Percentiles rank a stretch among this genome's conserved stretches.
Evolutionary conservation across 2,329 filamentous ascomycete genomes (phyloP).

Genomic region (Cytospora piceae): DNA sequence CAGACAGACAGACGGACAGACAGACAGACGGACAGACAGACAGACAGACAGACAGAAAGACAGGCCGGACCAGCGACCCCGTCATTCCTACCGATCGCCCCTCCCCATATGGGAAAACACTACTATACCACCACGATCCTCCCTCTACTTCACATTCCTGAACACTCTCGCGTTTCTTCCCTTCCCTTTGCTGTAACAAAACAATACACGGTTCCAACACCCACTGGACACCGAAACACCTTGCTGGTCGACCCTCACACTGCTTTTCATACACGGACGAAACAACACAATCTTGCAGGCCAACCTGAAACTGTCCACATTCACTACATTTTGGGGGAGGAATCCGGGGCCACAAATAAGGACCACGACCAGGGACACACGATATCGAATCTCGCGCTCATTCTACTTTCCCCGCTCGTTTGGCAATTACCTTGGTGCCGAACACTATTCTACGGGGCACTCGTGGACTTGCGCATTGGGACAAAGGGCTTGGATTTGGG

Average conservation of each 20-base stretch:
- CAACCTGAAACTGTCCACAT: not conserved
- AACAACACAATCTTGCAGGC: not conserved
- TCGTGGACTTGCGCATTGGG: not conserved
- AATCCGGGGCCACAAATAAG: not conserved
- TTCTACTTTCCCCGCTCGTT: not conserved
- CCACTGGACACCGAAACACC: not conserved
- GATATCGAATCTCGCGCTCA: not conserved
- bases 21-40: not conserved
- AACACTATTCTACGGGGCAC: not conserved
- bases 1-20: too few relatives aligned
- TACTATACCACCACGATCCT: conserved; percentile 4
- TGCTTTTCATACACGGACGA: not conserved
- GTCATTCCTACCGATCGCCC: conserved; percentile 1
- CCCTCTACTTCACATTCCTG: conserved; percentile 2
- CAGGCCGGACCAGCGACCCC: not conserved
- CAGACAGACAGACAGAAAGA: not conserved
- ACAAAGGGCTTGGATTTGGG: not conserved
- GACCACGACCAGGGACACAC: not conserved
- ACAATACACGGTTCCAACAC: not conserved
- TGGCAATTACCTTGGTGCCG: not conserved
- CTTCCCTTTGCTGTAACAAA: not conserved
- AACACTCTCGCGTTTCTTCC: not conserved
- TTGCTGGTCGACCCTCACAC: not conserved
- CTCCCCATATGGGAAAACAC: conserved; percentile 4
- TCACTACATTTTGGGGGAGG: not conserved